Evolutionary conservation across 2,329 filamentous ascomycete genomes (phyloP).

Genomic region (Paraconiothyrium brasiliense): DNA sequence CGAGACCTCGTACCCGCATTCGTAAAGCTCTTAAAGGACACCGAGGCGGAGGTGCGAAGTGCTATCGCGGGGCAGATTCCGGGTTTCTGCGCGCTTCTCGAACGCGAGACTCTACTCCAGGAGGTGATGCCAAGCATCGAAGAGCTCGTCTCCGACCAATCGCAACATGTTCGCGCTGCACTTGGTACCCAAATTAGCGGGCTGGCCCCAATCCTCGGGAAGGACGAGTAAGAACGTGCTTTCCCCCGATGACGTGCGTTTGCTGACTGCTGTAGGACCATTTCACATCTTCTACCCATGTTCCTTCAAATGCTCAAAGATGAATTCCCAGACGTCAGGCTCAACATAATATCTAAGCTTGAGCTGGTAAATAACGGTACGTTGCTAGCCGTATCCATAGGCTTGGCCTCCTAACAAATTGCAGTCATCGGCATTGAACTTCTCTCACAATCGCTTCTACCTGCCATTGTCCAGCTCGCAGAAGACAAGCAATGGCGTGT

Average conservation of each 20-base stretch:
- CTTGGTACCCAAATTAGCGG: conserved; percentile 97
- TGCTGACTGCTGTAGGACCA: conserved; percentile 70
- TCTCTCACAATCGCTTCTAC: conserved; percentile 93
- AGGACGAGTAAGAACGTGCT: conserved; percentile 80
- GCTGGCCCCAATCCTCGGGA: conserved; percentile 94
- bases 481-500: conserved; percentile 99
- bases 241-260: conserved; percentile 36
- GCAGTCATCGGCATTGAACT: conserved; percentile 96
- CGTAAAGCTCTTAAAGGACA: conserved; percentile 97
- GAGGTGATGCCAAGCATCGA: conserved; percentile 98
- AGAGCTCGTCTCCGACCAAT: conserved; percentile 93
- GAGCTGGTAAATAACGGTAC: conserved; percentile 95
- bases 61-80: conserved; percentile 98
- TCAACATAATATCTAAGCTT: conserved; percentile 99
- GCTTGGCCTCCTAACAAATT: conserved; percentile 21
- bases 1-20: conserved; percentile 95
- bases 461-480: conserved; percentile 95
- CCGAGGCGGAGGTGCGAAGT: conserved; percentile 95
- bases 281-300: conserved; percentile 96
- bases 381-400: conserved; percentile 28
- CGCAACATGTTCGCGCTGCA: conserved; percentile 94
- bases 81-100: conserved; percentile 91
- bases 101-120: conserved; percentile 85
- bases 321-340: conserved; percentile 95
- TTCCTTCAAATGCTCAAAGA: conserved; percentile 99